Conservation (phyloP, 73 alveolate species). For the Tetrahymena malaccensis region DNA sequence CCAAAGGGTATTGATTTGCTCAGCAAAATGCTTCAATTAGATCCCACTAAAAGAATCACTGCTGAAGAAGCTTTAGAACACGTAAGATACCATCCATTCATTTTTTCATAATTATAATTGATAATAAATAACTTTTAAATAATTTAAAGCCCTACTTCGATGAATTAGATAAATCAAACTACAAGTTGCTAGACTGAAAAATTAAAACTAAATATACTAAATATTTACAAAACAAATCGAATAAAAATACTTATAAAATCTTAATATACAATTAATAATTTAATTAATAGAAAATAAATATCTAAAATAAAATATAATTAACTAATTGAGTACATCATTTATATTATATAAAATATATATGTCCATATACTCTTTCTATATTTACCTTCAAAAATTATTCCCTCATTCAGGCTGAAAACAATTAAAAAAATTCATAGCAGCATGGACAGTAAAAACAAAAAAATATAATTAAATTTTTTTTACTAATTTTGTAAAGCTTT, state of each 20-base stretch:
- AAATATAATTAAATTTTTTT: too few species aligned
- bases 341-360: too few species aligned
- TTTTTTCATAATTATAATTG: neutral
- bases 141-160: neutral
- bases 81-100: neutral
- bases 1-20: conserved; percentile 35
- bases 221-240: neutral
- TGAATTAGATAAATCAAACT: neutral
- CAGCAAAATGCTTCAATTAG: conserved; percentile 49
- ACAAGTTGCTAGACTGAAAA: neutral
- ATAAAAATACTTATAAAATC: too few species aligned
- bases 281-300: neutral
- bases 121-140: neutral
- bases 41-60: conserved; percentile 67
- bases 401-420: too few species aligned
- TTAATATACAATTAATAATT: too few species aligned
- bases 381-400: neutral
- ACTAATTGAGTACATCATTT: neutral
- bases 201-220: neutral
- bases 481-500: too few species aligned
- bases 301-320: neutral
- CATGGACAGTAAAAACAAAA: too few species aligned
- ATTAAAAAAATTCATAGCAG: too few species aligned
- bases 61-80: conserved; percentile 73
- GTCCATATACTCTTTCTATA: neutral